phyloP scores from a whole-genome alignment of 345 rosid species.

The Punica granatum region DNA sequence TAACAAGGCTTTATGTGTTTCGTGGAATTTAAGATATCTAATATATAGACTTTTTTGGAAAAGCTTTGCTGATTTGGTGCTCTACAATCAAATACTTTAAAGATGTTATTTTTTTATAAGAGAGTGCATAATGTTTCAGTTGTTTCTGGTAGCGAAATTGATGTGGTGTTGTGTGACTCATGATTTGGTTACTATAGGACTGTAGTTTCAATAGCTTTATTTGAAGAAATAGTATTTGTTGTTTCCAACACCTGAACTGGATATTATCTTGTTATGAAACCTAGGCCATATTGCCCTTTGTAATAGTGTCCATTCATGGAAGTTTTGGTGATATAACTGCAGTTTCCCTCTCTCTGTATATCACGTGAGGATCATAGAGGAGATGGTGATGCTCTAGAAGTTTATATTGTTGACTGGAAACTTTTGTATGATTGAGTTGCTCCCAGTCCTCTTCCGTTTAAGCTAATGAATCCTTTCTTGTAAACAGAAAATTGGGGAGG shows the following conservation, averaged over 20 bases:
- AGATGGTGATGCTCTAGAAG: not conserved
- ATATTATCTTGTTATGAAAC: not conserved
- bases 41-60: not conserved
- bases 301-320: not conserved
- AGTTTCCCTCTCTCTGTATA: not conserved
- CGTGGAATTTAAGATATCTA: not conserved
- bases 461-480: conserved; percentile 8
- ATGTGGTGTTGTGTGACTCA: not conserved
- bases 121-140: not conserved
- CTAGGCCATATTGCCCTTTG: not conserved
- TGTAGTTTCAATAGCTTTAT: not conserved
- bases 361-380: not conserved
- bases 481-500: conserved; percentile 64
- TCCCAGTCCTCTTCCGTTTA: not conserved
- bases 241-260: no score
- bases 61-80: not conserved
- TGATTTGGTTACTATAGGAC: not conserved
- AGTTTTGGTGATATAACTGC: not conserved
- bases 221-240: not conserved
- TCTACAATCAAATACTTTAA: not conserved
- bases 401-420: not conserved
- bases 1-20: not conserved
- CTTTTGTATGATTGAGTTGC: not conserved
- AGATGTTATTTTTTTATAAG: not conserved
- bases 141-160: not conserved